These are phyloP conservation scores for Taxillus chinensis DNA, from an alignment of 164 flowering plant genomes.

Conservation along the genomic window DNA sequence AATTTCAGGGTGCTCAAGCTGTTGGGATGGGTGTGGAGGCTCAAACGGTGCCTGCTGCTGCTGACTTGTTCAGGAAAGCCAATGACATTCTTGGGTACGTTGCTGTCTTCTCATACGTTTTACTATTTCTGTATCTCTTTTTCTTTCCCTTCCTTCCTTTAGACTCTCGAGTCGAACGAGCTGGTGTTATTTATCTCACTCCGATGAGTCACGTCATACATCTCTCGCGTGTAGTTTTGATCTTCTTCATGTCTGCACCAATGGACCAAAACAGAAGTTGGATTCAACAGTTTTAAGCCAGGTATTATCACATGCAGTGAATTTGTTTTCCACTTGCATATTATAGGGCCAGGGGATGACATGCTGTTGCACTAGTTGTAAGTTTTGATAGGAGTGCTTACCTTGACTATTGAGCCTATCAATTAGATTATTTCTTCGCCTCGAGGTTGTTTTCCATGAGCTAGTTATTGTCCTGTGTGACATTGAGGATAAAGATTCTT, in stretches of 20 bases:
- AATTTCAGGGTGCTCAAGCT: slow-evolving; percentile 95
- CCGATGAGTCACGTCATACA: background rate
- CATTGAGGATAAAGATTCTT: no score
- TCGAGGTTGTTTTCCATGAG: no score
- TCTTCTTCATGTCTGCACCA: slow-evolving; percentile 79
- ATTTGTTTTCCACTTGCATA: background rate
- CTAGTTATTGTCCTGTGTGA: no score
- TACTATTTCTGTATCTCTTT: no score
- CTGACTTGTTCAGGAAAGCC: slow-evolving; percentile 72
- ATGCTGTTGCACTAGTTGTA: background rate
- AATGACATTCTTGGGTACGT: slow-evolving; percentile 85
- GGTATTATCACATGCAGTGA: slow-evolving; percentile 31
- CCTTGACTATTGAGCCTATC: no score
- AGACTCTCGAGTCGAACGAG: no score
- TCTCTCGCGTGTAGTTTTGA: slow-evolving; percentile 44
- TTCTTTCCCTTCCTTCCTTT: no score
- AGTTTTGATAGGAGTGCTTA: no score
- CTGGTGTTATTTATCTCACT: no score
- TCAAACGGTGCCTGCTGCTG: slow-evolving; percentile 82
- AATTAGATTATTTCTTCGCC: no score
- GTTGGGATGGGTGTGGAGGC: slow-evolving; percentile 95
- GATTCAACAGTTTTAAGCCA: slow-evolving; percentile 95
- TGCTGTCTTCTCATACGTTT: no score
- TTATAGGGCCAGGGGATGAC: background rate
- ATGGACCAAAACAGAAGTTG: slow-evolving; percentile 93